These are phyloP conservation scores for Penicillium sp. DNA, from an alignment of 2,329 filamentous ascomycete genomes.

Conservation along the genomic window DNA sequence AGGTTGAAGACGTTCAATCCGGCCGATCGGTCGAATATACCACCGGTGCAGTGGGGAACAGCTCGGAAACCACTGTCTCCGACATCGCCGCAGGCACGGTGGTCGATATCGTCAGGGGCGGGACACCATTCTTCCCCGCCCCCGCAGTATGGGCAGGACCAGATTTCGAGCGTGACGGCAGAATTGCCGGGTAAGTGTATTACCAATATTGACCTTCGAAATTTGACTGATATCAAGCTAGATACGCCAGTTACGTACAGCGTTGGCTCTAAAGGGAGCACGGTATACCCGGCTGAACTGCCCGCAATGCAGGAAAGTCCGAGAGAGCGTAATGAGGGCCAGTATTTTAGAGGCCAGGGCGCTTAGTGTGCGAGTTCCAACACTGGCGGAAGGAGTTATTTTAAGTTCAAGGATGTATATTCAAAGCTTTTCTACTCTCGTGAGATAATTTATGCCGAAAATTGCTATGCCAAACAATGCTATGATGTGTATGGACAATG, in stretches of 20 bases:
- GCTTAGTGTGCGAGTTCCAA: background rate
- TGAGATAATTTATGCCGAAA: background rate
- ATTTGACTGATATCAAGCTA: background rate
- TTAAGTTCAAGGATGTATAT: background rate
- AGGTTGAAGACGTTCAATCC: conserved; percentile 22
- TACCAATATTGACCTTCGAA: background rate
- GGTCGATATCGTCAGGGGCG: conserved; percentile 1
- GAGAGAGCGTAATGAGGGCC: background rate
- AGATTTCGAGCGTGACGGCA: conserved; percentile 1
- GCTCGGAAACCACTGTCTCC: conserved; percentile 3
- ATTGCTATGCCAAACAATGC: background rate
- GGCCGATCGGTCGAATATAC: conserved; percentile 11
- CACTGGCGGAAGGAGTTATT: background rate
- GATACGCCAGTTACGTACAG: background rate
- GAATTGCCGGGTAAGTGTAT: conserved; percentile 17
- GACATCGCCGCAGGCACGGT: conserved; percentile 1
- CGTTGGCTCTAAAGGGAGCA: background rate
- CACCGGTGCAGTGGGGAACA: background rate
- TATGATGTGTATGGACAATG: background rate
- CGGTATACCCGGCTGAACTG: conserved; percentile 4
- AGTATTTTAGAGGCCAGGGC: background rate
- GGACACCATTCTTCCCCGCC: background rate
- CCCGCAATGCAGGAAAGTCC: background rate
- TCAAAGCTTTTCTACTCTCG: background rate
- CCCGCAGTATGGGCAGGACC: background rate